Evolutionary conservation across 805 yeast species (phyloP).

Genomic region (Schizosaccharomyces osmophilus): DNA sequence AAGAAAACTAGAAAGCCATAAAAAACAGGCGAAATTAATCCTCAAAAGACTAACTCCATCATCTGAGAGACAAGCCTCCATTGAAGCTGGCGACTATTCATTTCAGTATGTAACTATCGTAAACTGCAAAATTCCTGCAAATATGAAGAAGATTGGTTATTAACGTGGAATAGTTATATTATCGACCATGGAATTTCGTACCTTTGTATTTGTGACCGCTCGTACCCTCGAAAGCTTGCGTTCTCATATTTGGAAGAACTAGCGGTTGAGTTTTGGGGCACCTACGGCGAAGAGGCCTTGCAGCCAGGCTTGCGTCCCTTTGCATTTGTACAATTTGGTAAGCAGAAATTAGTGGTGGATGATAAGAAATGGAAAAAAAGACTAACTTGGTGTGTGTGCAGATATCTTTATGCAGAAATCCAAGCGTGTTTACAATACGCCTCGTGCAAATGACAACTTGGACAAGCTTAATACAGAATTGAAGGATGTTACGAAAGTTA

Average conservation of each 20-base stretch:
- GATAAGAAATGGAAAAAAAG: too few relatives aligned
- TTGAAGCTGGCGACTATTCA: slow-evolving; percentile 49
- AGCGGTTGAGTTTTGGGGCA: slow-evolving; percentile 52
- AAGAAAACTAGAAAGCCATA: slow-evolving; percentile 41
- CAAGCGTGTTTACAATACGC: slow-evolving; percentile 69
- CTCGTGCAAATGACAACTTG: slow-evolving; percentile 67
- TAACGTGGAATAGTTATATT: slow-evolving; percentile 22
- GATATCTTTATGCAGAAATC: slow-evolving; percentile 44
- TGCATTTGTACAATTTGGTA: slow-evolving; percentile 62
- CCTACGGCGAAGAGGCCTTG: slow-evolving; percentile 47
- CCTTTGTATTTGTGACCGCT: slow-evolving; percentile 48
- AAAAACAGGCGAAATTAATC: slow-evolving; percentile 59
- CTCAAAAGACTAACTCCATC: slow-evolving; percentile 50
- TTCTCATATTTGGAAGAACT: slow-evolving; percentile 69
- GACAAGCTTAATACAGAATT: slow-evolving; percentile 70
- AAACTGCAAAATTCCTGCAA: not conserved
- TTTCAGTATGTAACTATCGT: slow-evolving; percentile 23
- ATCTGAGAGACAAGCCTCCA: slow-evolving; percentile 63
- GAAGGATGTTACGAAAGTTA: slow-evolving; percentile 79
- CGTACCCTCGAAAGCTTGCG: slow-evolving; percentile 72
- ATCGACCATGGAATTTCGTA: slow-evolving; percentile 43
- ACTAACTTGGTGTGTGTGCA: not conserved
- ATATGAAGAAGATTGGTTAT: not conserved
- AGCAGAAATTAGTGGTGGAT: not conserved
- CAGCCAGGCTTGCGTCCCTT: slow-evolving; percentile 56